These are phyloP conservation scores for Dioscorea zingiberensis DNA, from an alignment of 106 monocot genomes.

Conservation along the genomic window DNA sequence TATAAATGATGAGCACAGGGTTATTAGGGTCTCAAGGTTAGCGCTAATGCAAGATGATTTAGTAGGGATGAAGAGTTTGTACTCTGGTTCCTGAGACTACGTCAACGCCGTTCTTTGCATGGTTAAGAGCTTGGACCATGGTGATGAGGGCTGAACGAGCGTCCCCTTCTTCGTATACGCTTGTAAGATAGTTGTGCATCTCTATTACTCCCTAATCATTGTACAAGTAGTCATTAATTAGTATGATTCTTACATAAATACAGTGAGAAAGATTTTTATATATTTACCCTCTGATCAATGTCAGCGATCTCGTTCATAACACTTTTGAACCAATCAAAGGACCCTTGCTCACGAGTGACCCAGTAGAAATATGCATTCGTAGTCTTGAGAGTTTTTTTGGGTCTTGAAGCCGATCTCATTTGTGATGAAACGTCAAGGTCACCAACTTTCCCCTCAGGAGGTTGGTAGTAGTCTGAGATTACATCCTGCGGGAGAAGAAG, in stretches of 20 bases:
- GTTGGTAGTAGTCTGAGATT: slow-evolving; percentile 30
- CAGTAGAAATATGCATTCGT: slow-evolving; percentile 97
- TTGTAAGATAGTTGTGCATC: slow-evolving; percentile 96
- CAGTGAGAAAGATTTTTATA: not conserved
- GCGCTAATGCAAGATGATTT: not conserved
- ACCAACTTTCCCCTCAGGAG: slow-evolving; percentile 8
- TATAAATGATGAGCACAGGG: slow-evolving; percentile 4
- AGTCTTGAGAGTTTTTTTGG: slow-evolving; percentile 57
- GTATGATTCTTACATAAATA: not conserved
- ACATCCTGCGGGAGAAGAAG: slow-evolving; percentile 32
- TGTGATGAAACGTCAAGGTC: slow-evolving; percentile 41
- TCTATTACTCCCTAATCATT: slow-evolving; percentile 68
- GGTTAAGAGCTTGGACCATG: slow-evolving; percentile 90
- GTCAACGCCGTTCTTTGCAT: slow-evolving; percentile 91
- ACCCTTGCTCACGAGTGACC: slow-evolving; percentile 93
- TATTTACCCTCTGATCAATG: slow-evolving; percentile 83
- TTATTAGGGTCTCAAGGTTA: not conserved
- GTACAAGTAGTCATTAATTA: not conserved
- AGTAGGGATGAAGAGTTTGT: not conserved
- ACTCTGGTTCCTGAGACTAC: slow-evolving; percentile 89
- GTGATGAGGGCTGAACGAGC: slow-evolving; percentile 92
- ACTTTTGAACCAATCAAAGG: slow-evolving; percentile 97
- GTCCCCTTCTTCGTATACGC: slow-evolving; percentile 93
- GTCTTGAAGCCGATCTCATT: slow-evolving; percentile 28
- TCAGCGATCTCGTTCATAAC: slow-evolving; percentile 95